A percentile compares a stretch with the other conserved stretches of the same genome.
Evolutionary conservation across 2,329 filamentous ascomycete species (phyloP).

Genomic region (Nigrograna mackinnonii): DNA sequence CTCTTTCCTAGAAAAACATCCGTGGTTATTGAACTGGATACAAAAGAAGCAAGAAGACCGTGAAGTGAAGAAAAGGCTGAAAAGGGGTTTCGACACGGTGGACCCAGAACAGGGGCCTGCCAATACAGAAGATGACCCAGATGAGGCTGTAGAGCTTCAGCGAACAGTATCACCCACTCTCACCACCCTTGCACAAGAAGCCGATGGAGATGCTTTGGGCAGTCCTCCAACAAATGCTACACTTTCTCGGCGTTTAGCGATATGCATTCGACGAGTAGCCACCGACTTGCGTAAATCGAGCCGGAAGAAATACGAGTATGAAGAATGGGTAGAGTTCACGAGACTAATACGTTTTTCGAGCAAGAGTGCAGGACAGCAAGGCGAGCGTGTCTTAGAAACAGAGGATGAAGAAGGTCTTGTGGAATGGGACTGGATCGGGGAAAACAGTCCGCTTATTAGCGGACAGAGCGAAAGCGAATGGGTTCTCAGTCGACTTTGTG

Average conservation of each 20-base stretch:
- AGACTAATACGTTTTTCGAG: conserved; percentile 66
- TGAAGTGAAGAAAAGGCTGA: conserved; percentile 44
- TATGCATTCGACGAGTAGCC: conserved; percentile 70
- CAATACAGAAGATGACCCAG: neutral
- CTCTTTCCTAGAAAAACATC: conserved; percentile 53
- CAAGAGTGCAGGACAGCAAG: conserved; percentile 5
- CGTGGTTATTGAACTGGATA: conserved; percentile 43
- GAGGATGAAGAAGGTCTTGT: conserved; percentile 63
- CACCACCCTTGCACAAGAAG: conserved; percentile 48
- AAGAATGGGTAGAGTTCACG: conserved; percentile 87
- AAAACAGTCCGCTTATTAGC: conserved; percentile 68
- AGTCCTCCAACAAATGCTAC: conserved; percentile 52
- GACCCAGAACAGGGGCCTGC: conserved; percentile 27
- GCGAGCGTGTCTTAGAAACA: conserved; percentile 39
- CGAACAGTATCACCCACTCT: conserved; percentile 29
- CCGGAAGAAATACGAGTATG: conserved; percentile 72
- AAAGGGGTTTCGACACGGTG: conserved; percentile 50
- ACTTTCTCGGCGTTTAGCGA: conserved; percentile 65
- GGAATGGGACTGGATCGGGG: conserved; percentile 75
- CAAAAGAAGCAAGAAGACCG: conserved; percentile 40
- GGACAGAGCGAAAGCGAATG: conserved; percentile 67
- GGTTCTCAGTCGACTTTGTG: conserved; percentile 67
- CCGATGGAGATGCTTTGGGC: conserved; percentile 42
- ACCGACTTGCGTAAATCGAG: conserved; percentile 63
- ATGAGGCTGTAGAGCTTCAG: conserved; percentile 4